Conservation (phyloP, 805 yeast species). For the Ogataea naganishii region DNA sequence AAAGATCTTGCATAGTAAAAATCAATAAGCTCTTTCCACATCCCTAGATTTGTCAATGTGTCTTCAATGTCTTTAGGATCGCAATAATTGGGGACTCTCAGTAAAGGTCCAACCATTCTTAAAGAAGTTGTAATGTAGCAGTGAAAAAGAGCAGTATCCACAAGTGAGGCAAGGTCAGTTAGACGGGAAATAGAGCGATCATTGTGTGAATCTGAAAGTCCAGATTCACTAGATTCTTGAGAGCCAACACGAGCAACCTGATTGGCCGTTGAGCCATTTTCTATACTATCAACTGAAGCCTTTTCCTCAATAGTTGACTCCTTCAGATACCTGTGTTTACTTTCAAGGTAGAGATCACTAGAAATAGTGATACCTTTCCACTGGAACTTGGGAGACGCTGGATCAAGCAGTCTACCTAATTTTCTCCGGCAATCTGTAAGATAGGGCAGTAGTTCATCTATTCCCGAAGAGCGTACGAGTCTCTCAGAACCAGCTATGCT, state of each 20-base stretch:
- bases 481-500: too few relatives aligned
- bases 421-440: slow-evolving; percentile 47
- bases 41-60: slow-evolving; percentile 36
- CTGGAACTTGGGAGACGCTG: slow-evolving; percentile 23
- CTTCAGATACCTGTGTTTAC: too few relatives aligned
- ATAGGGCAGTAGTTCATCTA: slow-evolving; percentile 34
- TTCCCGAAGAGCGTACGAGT: too few relatives aligned
- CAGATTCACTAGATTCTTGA: slow-evolving; percentile 7
- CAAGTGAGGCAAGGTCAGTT: slow-evolving; percentile 32
- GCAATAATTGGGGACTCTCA: slow-evolving; percentile 71
- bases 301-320: too few relatives aligned
- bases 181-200: slow-evolving; percentile 13
- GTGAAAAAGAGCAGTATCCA: slow-evolving; percentile 74
- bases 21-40: slow-evolving; percentile 65
- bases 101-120: slow-evolving; percentile 71
- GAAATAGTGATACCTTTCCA: slow-evolving; percentile 40
- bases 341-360: slow-evolving; percentile 28
- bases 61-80: slow-evolving; percentile 52
- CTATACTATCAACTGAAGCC: too few relatives aligned
- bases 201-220: slow-evolving; percentile 4
- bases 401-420: slow-evolving; percentile 30
- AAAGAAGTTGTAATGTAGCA: slow-evolving; percentile 66
- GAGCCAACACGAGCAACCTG: slow-evolving; percentile 6
- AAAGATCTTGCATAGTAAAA: slow-evolving; percentile 57
- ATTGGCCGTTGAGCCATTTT: too few relatives aligned